These are phyloP conservation scores for Hirschioporus abietinus DNA, from an alignment of 768 basidiomycete genomes.

Conservation along the genomic window DNA sequence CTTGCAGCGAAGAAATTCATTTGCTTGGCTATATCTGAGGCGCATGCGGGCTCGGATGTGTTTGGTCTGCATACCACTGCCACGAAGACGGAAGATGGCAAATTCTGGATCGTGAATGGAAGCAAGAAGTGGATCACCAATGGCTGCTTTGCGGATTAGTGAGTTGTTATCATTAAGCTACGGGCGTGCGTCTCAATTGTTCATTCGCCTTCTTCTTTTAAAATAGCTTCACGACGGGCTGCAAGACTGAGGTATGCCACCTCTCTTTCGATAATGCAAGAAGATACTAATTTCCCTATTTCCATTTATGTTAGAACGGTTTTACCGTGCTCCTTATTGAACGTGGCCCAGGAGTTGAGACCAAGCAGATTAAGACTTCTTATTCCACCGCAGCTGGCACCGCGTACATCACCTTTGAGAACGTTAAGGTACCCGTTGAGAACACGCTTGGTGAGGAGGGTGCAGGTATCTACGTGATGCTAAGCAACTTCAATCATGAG, in stretches of 20 bases:
- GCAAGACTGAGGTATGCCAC: slow-evolving; percentile 52
- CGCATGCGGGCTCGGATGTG: slow-evolving; percentile 84
- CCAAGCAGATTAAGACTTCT: slow-evolving; percentile 83
- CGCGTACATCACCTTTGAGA: slow-evolving; percentile 74
- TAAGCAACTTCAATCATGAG: slow-evolving; percentile 91
- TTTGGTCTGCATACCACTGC: slow-evolving; percentile 73
- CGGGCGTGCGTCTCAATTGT: background rate
- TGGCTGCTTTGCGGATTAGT: slow-evolving; percentile 25
- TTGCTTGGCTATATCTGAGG: slow-evolving; percentile 83
- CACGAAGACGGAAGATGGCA: slow-evolving; percentile 74
- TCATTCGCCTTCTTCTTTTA: slow-evolving; percentile 12
- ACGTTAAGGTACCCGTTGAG: slow-evolving; percentile 80
- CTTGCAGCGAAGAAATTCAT: slow-evolving; percentile 79
- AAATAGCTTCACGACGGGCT: slow-evolving; percentile 63
- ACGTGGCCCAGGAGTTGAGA: slow-evolving; percentile 75
- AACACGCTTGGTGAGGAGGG: slow-evolving; percentile 83
- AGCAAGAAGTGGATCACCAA: slow-evolving; percentile 95
- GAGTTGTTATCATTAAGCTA: slow-evolving; percentile 7
- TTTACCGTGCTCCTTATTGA: slow-evolving; percentile 86
- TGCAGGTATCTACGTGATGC: slow-evolving; percentile 60
- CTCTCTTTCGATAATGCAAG: background rate
- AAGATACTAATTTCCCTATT: background rate
- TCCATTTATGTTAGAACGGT: slow-evolving; percentile 43
- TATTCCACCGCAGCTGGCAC: slow-evolving; percentile 89
- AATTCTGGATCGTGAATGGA: slow-evolving; percentile 80